Evolutionary conservation across 305 asterid species (phyloP).

Genomic region (Fraxinus ornus): DNA sequence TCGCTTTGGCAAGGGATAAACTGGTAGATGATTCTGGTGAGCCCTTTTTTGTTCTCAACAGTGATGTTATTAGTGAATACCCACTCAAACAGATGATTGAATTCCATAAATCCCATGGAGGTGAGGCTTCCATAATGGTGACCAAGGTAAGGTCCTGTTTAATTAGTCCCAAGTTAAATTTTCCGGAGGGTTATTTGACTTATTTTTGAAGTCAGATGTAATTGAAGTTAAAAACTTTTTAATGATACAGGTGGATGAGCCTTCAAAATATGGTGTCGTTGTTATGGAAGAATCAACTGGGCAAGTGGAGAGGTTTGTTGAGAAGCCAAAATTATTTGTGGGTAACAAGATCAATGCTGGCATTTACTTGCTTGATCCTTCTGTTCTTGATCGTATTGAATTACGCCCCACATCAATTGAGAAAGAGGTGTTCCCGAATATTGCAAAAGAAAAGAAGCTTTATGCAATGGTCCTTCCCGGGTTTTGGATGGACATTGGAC

Average conservation of each 20-base stretch:
- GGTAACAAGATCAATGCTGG: constrained; percentile 41
- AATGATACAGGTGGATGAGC: constrained; percentile 31
- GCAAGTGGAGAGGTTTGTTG: constrained; percentile 33
- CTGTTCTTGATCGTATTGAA: constrained; percentile 33
- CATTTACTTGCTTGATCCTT: constrained; percentile 31
- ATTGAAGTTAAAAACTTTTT: not conserved
- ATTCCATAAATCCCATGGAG: constrained; percentile 36
- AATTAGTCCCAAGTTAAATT: not conserved
- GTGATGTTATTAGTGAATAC: constrained; percentile 36
- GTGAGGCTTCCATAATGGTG: constrained; percentile 33
- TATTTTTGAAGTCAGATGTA: not conserved
- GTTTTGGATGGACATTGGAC: constrained; percentile 41
- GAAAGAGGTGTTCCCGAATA: constrained; percentile 35
- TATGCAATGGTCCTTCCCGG: constrained; percentile 39
- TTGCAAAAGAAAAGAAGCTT: constrained; percentile 35
- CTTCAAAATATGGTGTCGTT: constrained; percentile 39
- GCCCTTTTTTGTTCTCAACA: constrained; percentile 36
- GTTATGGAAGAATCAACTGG: constrained; percentile 37
- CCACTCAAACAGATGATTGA: constrained; percentile 33
- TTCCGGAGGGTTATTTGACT: not conserved
- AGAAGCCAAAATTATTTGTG: constrained; percentile 36
- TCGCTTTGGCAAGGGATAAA: constrained; percentile 35
- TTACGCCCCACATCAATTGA: constrained; percentile 36
- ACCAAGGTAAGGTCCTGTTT: constrained; percentile 24
- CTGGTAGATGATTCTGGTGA: constrained; percentile 31